Evolutionary conservation across 768 basidiomycete species (phyloP).

Genomic region (Leccinum disarticulatum): DNA sequence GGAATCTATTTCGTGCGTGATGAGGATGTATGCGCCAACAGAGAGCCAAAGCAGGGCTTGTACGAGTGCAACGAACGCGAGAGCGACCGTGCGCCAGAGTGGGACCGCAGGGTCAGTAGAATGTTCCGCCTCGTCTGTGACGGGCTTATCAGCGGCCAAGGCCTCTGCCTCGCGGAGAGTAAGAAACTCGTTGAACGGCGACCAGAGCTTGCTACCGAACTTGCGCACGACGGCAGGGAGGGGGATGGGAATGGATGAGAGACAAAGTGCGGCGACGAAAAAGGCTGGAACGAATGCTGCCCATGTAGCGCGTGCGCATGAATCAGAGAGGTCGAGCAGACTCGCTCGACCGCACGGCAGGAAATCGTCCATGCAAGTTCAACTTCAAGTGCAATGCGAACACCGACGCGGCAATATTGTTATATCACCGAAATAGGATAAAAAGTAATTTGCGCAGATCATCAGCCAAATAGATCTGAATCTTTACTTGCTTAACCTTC

Average conservation of each 20-base stretch:
- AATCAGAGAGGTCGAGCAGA: conserved; percentile 40
- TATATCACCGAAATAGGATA: neutral
- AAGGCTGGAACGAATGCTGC: conserved; percentile 47
- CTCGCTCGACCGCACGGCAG: conserved; percentile 15
- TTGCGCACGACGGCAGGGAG: conserved; percentile 24
- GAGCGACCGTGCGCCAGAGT: conserved; percentile 61
- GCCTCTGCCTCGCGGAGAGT: conserved; percentile 59
- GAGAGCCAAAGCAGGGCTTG: conserved; percentile 60
- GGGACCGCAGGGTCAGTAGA: conserved; percentile 29
- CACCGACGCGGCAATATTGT: too few species aligned
- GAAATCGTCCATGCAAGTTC: conserved; percentile 9
- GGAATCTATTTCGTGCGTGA: conserved; percentile 34
- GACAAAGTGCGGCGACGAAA: conserved; percentile 44
- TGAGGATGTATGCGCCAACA: conserved; percentile 52
- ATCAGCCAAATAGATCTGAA: neutral
- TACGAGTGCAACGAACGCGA: conserved; percentile 54
- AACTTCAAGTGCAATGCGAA: too few species aligned
- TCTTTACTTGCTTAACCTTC: neutral
- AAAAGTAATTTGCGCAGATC: conserved; percentile 4
- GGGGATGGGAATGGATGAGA: conserved; percentile 35
- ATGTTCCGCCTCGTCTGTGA: neutral
- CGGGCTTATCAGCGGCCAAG: conserved; percentile 27
- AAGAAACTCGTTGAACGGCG: conserved; percentile 41
- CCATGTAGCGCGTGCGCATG: conserved; percentile 55
- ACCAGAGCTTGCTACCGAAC: conserved; percentile 18